Evolutionary conservation across 805 yeast genomes (phyloP).

Genomic region (Wickerhamomyces silvicola): DNA sequence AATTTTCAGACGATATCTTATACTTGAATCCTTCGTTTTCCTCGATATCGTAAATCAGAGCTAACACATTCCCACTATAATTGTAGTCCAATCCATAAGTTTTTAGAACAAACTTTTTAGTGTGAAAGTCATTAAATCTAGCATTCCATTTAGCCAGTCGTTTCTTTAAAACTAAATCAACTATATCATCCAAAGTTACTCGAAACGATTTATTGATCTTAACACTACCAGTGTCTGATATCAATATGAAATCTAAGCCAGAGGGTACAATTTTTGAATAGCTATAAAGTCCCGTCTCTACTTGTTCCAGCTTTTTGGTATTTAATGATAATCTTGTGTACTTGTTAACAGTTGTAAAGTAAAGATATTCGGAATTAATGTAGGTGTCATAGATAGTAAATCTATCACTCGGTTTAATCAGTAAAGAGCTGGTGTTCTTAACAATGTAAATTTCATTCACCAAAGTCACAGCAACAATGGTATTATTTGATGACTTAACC

Average conservation of each 20-base stretch:
- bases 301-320: background rate
- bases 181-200: slow-evolving; percentile 4
- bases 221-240: slow-evolving; percentile 6
- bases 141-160: slow-evolving; percentile 17
- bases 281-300: slow-evolving; percentile 6
- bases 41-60: slow-evolving; percentile 17
- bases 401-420: slow-evolving; percentile 8
- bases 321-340: slow-evolving; percentile 5
- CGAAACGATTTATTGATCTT: slow-evolving; percentile 5
- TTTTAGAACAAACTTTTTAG: slow-evolving; percentile 11
- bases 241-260: slow-evolving; percentile 3
- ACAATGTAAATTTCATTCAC: slow-evolving; percentile 15
- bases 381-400: slow-evolving; percentile 15
- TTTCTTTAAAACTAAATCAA: slow-evolving; percentile 10
- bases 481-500: too few species aligned
- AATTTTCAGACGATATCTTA: slow-evolving; percentile 18
- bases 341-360: slow-evolving; percentile 8
- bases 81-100: slow-evolving; percentile 14
- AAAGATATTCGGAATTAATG: background rate
- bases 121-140: slow-evolving; percentile 18
- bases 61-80: slow-evolving; percentile 12
- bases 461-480: slow-evolving; percentile 10
- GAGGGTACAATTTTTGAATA: slow-evolving; percentile 10
- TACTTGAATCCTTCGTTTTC: slow-evolving; percentile 16
- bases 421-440: background rate